These are phyloP conservation scores for Decorospora gaudefroyi DNA, from an alignment of 2,329 filamentous ascomycete genomes.

Conservation along the genomic window DNA sequence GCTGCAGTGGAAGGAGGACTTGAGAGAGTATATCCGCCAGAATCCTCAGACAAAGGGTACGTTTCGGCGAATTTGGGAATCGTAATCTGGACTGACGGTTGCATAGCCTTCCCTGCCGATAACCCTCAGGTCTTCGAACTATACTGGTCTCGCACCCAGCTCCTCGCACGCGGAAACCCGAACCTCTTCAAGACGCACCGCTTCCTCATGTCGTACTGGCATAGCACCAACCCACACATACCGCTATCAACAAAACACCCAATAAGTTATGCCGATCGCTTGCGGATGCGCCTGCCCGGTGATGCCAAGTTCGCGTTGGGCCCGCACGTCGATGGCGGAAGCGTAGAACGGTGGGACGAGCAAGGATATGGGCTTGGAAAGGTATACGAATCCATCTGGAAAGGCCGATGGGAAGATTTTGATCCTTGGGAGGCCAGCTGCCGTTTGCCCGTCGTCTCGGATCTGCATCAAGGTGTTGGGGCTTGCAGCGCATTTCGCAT, in stretches of 20 bases:
- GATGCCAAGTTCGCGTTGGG: conserved; percentile 59
- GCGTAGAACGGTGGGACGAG: conserved; percentile 58
- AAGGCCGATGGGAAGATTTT: conserved; percentile 77
- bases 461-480: conserved; percentile 80
- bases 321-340: conserved; percentile 61
- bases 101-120: conserved; percentile 52
- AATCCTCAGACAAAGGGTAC: conserved; percentile 53
- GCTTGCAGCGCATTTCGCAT: conserved; percentile 84
- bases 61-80: neutral
- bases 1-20: conserved; percentile 51
- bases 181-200: conserved; percentile 54
- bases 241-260: conserved; percentile 54
- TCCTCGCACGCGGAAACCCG: conserved; percentile 54
- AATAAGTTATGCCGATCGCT: conserved; percentile 55
- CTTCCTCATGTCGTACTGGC: conserved; percentile 57
- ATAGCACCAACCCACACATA: conserved; percentile 50
- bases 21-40: conserved; percentile 52
- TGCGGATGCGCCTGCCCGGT: conserved; percentile 60
- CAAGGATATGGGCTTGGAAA: conserved; percentile 64
- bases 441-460: conserved; percentile 68
- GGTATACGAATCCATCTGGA: conserved; percentile 74
- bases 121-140: conserved; percentile 58
- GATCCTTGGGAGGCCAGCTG: conserved; percentile 80
- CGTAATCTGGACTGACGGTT: conserved; percentile 9
- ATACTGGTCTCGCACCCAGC: conserved; percentile 56